Percentiles rank a stretch among this genome's conserved stretches.
These are phyloP conservation scores for Rhizoclosmatium sp. DNA, from an alignment of 192 early-diverging fungal species.

Conservation along the genomic window DNA sequence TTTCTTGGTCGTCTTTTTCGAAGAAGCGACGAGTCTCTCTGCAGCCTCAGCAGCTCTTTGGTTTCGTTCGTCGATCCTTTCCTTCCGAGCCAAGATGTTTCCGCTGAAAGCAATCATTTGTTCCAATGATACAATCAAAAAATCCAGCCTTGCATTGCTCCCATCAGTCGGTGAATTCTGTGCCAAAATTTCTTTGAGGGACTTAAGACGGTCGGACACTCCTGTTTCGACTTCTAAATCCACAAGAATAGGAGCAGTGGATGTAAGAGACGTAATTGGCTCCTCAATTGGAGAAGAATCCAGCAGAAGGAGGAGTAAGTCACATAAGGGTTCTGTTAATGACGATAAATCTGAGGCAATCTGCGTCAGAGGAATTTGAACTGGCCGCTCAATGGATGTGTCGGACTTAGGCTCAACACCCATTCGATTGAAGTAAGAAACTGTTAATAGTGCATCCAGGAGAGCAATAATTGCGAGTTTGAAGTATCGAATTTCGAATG, in stretches of 20 bases:
- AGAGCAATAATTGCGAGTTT: conserved; percentile 61
- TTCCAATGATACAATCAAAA: conserved; percentile 72
- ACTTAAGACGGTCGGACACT: conserved; percentile 63
- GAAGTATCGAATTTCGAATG: conserved; percentile 40
- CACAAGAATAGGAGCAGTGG: conserved; percentile 81
- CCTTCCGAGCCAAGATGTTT: conserved; percentile 58
- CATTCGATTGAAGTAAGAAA: conserved; percentile 53
- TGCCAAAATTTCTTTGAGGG: conserved; percentile 50
- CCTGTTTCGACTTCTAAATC: conserved; percentile 82
- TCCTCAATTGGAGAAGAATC: conserved; percentile 70
- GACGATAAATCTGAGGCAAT: neutral
- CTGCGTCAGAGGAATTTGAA: neutral
- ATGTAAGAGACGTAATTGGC: conserved; percentile 59
- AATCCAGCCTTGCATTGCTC: conserved; percentile 68
- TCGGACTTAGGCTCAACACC: conserved; percentile 13
- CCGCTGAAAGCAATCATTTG: conserved; percentile 66
- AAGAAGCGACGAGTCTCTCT: neutral
- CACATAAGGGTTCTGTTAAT: conserved; percentile 48
- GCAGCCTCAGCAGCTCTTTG: conserved; percentile 16
- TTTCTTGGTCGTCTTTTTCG: conserved; percentile 4
- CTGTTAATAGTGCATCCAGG: conserved; percentile 60
- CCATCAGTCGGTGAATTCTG: conserved; percentile 38
- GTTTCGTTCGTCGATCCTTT: conserved; percentile 47
- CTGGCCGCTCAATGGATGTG: neutral
- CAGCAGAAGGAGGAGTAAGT: conserved; percentile 64